These are phyloP conservation scores for Sporothrix variecibatus DNA, from an alignment of 2,329 filamentous ascomycete species.

Conservation along the genomic window DNA sequence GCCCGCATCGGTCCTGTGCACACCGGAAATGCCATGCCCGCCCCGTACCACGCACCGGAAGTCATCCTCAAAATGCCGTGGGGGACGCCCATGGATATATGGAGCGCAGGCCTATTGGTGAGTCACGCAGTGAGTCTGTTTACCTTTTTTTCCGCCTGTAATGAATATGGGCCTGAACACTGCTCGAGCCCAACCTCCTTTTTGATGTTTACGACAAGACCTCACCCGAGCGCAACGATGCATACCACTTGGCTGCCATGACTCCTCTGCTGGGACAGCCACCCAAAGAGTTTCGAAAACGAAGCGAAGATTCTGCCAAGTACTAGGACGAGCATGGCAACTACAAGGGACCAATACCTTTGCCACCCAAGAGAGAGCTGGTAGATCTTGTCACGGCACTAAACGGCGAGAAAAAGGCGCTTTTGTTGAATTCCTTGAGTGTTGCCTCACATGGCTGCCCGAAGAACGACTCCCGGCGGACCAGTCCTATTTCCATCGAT, in stretches of 20 bases:
- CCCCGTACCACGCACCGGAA: constrained; percentile 41
- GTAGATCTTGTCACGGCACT: background rate
- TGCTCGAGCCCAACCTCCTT: constrained; percentile 32
- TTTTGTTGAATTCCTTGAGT: background rate
- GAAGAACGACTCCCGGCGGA: background rate
- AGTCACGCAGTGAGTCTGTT: too few relatives aligned
- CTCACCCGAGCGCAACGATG: constrained; percentile 34
- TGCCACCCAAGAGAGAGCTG: background rate
- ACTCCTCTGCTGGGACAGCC: constrained; percentile 36
- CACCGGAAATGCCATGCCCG: constrained; percentile 35
- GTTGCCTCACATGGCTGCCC: background rate
- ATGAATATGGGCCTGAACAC: constrained; percentile 34
- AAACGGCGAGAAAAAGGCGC: background rate
- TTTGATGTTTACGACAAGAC: constrained; percentile 31
- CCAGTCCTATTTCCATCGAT: background rate
- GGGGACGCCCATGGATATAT: constrained; percentile 40
- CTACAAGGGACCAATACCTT: background rate
- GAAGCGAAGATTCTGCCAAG: constrained; percentile 31
- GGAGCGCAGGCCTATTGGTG: constrained; percentile 42
- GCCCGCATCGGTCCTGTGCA: constrained; percentile 36
- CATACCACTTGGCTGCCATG: constrained; percentile 37
- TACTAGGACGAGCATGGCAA: constrained; percentile 33
- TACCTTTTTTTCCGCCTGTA: background rate
- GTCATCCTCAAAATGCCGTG: constrained; percentile 43
- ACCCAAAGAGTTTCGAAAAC: constrained; percentile 34